phyloP scores from a whole-genome alignment of 2,329 filamentous ascomycete species.

The Sporothrix mexicana region DNA sequence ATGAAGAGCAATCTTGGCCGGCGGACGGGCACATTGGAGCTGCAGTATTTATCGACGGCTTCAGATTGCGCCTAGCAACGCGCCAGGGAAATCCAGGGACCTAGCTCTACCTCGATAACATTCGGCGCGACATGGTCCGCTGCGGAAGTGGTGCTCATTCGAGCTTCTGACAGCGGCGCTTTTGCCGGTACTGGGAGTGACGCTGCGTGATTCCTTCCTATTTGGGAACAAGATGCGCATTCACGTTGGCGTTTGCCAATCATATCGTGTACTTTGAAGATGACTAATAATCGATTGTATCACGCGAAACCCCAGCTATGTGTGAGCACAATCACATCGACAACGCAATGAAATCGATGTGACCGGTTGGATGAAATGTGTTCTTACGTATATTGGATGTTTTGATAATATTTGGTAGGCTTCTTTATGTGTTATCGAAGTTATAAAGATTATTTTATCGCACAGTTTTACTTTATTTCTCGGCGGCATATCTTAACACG shows the following conservation, averaged over 20 bases:
- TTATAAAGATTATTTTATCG: too few relatives aligned
- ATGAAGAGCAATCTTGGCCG: not conserved
- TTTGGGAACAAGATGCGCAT: not conserved
- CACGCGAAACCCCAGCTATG: too few relatives aligned
- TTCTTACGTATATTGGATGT: too few relatives aligned
- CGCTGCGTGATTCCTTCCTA: slow-evolving; percentile 4
- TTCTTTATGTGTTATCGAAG: too few relatives aligned
- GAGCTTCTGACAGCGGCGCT: not conserved
- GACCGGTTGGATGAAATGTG: too few relatives aligned
- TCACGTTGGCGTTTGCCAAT: not conserved
- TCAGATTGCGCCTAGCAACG: not conserved
- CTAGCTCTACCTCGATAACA: not conserved
- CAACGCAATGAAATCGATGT: too few relatives aligned
- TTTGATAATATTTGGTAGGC: too few relatives aligned
- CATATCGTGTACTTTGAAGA: not conserved
- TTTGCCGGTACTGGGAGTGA: not conserved
- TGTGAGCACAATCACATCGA: too few relatives aligned
- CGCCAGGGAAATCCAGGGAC: not conserved
- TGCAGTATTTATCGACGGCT: not conserved
- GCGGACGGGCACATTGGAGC: not conserved
- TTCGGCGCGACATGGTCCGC: not conserved
- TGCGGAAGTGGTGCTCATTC: not conserved
- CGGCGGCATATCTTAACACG: too few relatives aligned
- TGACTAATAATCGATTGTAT: not conserved
- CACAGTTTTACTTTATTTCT: too few relatives aligned